phyloP scores from a whole-genome alignment of 1,284 basidiomycete genomes.

The Pseudozyma hubeiensis region DNA sequence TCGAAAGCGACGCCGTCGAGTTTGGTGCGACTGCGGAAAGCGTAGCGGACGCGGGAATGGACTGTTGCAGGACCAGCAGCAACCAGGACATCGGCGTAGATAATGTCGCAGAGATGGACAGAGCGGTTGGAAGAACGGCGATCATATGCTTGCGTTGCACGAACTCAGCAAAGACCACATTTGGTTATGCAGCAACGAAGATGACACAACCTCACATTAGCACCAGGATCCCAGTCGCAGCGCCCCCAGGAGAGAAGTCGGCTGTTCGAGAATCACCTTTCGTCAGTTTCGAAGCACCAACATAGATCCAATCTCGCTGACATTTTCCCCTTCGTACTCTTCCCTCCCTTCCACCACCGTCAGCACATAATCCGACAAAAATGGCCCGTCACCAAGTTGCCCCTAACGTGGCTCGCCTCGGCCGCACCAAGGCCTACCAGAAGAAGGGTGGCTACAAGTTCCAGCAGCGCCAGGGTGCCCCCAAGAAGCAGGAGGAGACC shows the following conservation, averaged over 20 bases:
- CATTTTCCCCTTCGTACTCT: slow-evolving; percentile 1
- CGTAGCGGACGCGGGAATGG: no score
- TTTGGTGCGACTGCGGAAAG: no score
- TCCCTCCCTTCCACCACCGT: slow-evolving; percentile 6
- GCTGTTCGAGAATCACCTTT: slow-evolving; percentile 6
- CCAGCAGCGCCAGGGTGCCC: slow-evolving; percentile 77
- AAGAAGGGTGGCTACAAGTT: slow-evolving; percentile 82
- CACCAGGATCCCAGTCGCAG: not conserved
- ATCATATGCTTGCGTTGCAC: no score
- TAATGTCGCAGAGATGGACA: no score
- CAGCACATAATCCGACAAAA: slow-evolving; percentile 65
- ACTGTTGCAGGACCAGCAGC: no score
- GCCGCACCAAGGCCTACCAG: slow-evolving; percentile 74
- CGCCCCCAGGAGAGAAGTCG: slow-evolving; percentile 1
- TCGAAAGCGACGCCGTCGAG: no score
- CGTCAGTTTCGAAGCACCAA: not conserved
- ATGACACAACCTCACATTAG: not conserved
- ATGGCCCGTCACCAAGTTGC: slow-evolving; percentile 93
- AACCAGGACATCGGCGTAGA: no score
- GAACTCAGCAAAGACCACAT: no score
- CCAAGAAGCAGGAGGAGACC: slow-evolving; percentile 73
- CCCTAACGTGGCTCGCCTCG: slow-evolving; percentile 82
- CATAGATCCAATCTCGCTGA: slow-evolving; percentile 16
- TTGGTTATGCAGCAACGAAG: not conserved
- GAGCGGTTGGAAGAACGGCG: no score